phyloP scores from a whole-genome alignment of 2,329 filamentous ascomycete species.

The Aspergillus neoniger region DNA sequence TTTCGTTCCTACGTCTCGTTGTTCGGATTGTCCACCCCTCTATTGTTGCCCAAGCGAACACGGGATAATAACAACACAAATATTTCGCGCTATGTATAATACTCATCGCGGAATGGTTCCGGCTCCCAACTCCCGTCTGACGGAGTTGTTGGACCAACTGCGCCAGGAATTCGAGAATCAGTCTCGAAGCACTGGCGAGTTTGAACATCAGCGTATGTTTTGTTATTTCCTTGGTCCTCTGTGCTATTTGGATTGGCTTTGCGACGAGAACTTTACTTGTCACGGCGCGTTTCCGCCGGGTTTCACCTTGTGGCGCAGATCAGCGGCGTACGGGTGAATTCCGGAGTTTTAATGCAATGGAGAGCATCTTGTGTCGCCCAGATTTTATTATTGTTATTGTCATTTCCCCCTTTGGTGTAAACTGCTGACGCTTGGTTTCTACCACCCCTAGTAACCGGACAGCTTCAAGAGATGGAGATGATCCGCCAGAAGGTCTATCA shows the following conservation, averaged over 20 bases:
- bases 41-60: not conserved
- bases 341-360: not conserved
- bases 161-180: constrained; percentile 88
- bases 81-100: constrained; percentile 71
- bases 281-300: not conserved
- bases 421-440: constrained; percentile 19
- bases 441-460: constrained; percentile 69
- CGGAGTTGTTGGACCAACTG: constrained; percentile 88
- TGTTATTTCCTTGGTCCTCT: constrained; percentile 1
- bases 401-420: not conserved
- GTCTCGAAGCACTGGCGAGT: constrained; percentile 76
- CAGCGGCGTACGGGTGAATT: not conserved
- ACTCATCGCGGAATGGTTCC: constrained; percentile 78
- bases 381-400: not conserved
- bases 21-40: not conserved
- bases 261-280: not conserved
- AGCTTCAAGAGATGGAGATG: constrained; percentile 93
- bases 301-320: not conserved
- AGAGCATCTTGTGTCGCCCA: not conserved
- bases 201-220: constrained; percentile 88
- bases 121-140: constrained; percentile 72
- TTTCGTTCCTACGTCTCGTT: not conserved
- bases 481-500: constrained; percentile 91
- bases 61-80: constrained; percentile 4
- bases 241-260: not conserved